Evolutionary conservation across 169 alveolate genomes (phyloP).

Genomic region (Plasmodium knowlesi): DNA sequence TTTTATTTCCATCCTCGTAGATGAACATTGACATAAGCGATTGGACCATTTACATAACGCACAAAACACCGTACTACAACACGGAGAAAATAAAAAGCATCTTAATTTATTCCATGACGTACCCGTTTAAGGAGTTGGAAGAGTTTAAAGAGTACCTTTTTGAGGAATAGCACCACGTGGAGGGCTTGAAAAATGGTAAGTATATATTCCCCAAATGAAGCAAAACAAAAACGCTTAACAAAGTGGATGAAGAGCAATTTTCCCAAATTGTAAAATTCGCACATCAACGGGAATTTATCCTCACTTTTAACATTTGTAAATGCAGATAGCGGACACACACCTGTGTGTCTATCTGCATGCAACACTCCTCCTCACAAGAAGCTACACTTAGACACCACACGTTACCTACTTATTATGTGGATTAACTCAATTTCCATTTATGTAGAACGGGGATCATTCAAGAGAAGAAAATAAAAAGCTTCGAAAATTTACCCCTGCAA

Average conservation of each 20-base stretch:
- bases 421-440: background rate
- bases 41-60: slow-evolving; percentile 17
- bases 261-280: background rate
- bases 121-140: slow-evolving; percentile 33
- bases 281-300: background rate
- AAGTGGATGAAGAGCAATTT: background rate
- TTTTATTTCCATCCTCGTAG: slow-evolving; percentile 16
- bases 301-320: background rate
- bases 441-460: background rate
- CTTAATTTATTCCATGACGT: slow-evolving; percentile 48
- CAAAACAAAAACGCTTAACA: background rate
- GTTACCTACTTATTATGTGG: background rate
- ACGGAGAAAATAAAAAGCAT: slow-evolving; percentile 21
- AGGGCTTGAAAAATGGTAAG: background rate
- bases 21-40: slow-evolving; percentile 20
- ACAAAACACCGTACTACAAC: background rate
- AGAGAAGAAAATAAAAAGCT: background rate
- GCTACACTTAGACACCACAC: background rate
- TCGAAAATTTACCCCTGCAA: background rate
- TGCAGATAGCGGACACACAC: background rate
- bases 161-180: background rate
- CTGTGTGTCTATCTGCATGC: background rate
- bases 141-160: slow-evolving; percentile 36
- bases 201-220: background rate
- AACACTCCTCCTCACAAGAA: background rate